Evolutionary conservation across 768 basidiomycete species (phyloP), one percentile per base, ranked within the genome.

Genomic region (Omphalotus guepiniiformis): DNA sequence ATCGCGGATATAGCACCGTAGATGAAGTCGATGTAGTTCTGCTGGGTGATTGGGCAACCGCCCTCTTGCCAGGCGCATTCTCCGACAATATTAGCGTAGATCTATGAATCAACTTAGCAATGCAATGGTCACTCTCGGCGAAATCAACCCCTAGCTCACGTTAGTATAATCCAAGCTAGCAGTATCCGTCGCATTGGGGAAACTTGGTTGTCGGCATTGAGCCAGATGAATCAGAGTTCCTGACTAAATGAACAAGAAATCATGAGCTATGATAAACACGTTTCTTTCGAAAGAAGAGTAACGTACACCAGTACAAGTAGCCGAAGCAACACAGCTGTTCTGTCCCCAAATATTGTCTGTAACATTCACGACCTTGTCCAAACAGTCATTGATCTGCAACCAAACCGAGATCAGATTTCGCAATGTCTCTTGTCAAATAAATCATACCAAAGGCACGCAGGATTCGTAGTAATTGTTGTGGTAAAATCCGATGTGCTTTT

Each of bases 11-110:
- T 34, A 38, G 47, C 27, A 15, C 52, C 53, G 27, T 56, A 56
- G 39, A 54, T 29, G 36, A 54, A 49, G 37, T 56, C 55, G 32
- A 56, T 49, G 34, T 39, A 56, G 39, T 54, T 54, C 41, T 54
- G 55, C 40, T 54, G 42, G 19, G 55, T 56, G 42, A 56, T 54
- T 12, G 55, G 55, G 42, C 55, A 56, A 3, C 53, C 55, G 6
- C 36, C 39, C n/a, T 32, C 29, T 37, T 40, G 40, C 41, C 47
- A 56, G 18, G 55, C 55, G 35, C 55, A 56, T 13, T 52, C 48
- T n/a, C 55, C 55, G 27, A 56, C 55, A 30, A 56, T 56, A 19
- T 15, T 8, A 9, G 55, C 55, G 28, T 56, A 56, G 23, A 52
- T 41, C 55, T 56, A 28, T n/a, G 15, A 8, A 11, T 23, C 21